These are phyloP conservation scores for Sclerotinia minor DNA, from an alignment of 2,329 filamentous ascomycete genomes.

Conservation along the genomic window DNA sequence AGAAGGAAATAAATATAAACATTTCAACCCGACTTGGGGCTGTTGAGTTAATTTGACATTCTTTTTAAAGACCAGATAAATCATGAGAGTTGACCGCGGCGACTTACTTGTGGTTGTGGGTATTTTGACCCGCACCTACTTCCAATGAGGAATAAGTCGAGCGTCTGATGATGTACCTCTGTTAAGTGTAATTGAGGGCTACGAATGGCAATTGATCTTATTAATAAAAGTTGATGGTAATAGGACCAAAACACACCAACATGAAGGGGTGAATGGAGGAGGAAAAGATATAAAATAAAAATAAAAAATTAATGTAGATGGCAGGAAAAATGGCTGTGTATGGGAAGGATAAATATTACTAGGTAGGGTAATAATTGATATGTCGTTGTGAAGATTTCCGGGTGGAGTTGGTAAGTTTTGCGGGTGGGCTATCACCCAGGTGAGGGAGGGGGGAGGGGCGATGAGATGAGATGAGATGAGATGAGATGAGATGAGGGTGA, in stretches of 20 bases:
- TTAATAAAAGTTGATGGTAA: background rate
- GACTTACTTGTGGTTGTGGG: constrained; percentile 25
- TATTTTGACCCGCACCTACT: constrained; percentile 25
- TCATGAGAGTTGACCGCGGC: constrained; percentile 2
- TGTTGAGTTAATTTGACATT: background rate
- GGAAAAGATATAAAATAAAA: background rate
- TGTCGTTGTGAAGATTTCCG: background rate
- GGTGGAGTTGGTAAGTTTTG: background rate
- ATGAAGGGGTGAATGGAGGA: background rate
- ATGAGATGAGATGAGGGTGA: too few species aligned
- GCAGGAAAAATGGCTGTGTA: background rate
- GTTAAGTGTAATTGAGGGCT: constrained; percentile 1
- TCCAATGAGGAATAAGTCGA: constrained; percentile 22
- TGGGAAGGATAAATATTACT: background rate
- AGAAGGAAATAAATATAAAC: background rate
- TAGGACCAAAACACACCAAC: background rate
- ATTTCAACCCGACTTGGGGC: constrained; percentile 4
- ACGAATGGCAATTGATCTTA: constrained; percentile 13
- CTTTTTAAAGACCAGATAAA: constrained; percentile 3
- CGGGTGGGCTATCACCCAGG: too few species aligned
- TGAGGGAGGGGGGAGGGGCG: too few species aligned
- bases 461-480: too few species aligned
- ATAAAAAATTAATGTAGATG: constrained; percentile 7
- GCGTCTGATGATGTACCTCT: constrained; percentile 1
- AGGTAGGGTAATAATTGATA: too few species aligned